phyloP scores from a whole-genome alignment of 2,329 filamentous ascomycete genomes.

The Penicillium nordicum region DNA sequence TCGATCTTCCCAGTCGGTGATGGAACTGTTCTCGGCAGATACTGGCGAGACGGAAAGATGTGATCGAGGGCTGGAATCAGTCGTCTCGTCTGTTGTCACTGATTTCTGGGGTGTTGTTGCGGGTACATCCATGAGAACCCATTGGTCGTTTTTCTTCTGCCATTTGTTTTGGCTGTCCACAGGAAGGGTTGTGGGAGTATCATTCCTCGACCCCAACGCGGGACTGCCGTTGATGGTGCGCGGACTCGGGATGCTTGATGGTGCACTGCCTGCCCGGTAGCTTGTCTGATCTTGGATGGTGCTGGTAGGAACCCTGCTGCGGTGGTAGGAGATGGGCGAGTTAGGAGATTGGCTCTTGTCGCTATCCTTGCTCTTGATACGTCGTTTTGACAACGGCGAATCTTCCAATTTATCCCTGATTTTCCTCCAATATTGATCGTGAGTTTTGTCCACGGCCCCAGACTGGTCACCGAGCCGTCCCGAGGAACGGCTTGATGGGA shows the following conservation, averaged over 20 bases:
- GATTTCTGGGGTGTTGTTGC: slow-evolving; percentile 20
- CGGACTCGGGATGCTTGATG: slow-evolving; percentile 39
- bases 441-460: slow-evolving; percentile 19
- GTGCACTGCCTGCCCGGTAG: slow-evolving; percentile 31
- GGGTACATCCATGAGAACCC: slow-evolving; percentile 31
- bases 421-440: slow-evolving; percentile 30
- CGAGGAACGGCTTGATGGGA: slow-evolving; percentile 2
- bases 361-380: slow-evolving; percentile 19
- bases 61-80: slow-evolving; percentile 28
- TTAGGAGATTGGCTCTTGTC: slow-evolving; percentile 21
- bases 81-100: slow-evolving; percentile 18
- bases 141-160: slow-evolving; percentile 36
- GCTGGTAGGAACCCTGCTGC: slow-evolving; percentile 13
- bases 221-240: slow-evolving; percentile 24
- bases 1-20: slow-evolving; percentile 39
- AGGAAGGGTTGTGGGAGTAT: slow-evolving; percentile 3
- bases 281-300: slow-evolving; percentile 4
- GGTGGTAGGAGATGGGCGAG: slow-evolving; percentile 19
- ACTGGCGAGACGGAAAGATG: slow-evolving; percentile 31
- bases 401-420: slow-evolving; percentile 28
- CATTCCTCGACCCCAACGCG: slow-evolving; percentile 18
- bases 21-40: slow-evolving; percentile 29
- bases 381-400: slow-evolving; percentile 13
- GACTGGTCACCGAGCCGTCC: slow-evolving; percentile 9
- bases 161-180: slow-evolving; percentile 26